Base-by-base conservation (phyloP, 352 stramenopile species). In the Phytopythium delawarense region DNA sequence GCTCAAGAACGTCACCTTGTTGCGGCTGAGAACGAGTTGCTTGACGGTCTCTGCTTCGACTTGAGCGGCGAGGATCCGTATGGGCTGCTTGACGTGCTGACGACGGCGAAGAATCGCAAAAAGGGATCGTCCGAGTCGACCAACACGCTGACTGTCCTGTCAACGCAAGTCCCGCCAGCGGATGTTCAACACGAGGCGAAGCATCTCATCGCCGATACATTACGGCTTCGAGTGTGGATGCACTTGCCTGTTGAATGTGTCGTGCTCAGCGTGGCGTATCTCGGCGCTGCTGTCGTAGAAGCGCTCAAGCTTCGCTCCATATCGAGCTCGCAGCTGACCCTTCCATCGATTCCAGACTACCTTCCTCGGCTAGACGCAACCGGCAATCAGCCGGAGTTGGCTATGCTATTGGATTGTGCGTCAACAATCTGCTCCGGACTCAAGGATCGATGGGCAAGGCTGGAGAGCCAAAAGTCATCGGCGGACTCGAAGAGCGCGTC, bases 31-130 rank as follows among this genome's bases (percentile, higher is more conserved):
- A 67, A 63, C 1, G 72, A 87, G 15, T 32, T 96, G 9, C 64
- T 96, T 13, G 87, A 96, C 62, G 81, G 83, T 21, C 46, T 94
- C 37, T 82, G 79, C 12, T 96, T 85, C 58, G 87, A 96, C 48
- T 42, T 96, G 16, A 86, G 77, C 13, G 79, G 74, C 6, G 79
- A 86, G 65, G 78, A 96, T 48, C 77, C 77, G 20, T 94, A 92
- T 45, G 65, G 67, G 16, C 58, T 94, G 34, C 63, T 94, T n/a
- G 84, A 93, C n/a, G 46, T 75, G n/a, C 57, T 92, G 18, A 87
- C 79, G 35, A 75, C 69, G 4, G 69, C 61, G 4, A 83, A 81
- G 61, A 74, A 71, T 34, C 58, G 67, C 39, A 87, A 87, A 64
- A 78, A 79, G 21, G 45, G 73, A 1, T 13, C 61, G 7, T 56